A percentile compares a stretch with the other conserved stretches of the same genome.
These are phyloP conservation scores for Berberis vulgaris DNA, from an alignment of 164 flowering plant species.

Conservation along the genomic window DNA sequence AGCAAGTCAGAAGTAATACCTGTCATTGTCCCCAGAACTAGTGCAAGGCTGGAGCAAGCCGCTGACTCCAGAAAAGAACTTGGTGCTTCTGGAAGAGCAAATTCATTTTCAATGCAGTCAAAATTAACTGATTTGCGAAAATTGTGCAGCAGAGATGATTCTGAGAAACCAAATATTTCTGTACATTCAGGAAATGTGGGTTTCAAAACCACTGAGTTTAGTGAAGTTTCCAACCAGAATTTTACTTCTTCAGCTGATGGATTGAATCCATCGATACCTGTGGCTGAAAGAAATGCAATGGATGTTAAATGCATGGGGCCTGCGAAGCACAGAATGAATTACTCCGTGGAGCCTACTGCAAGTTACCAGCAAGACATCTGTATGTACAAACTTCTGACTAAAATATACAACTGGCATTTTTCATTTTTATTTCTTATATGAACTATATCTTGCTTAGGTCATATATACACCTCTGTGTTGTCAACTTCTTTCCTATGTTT, in stretches of 20 bases:
- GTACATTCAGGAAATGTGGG: constrained; percentile 28
- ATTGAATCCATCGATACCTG: constrained; percentile 19
- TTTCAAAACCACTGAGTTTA: constrained; percentile 29
- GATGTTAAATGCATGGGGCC: constrained; percentile 36
- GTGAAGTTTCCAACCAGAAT: constrained; percentile 33
- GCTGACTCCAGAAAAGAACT: constrained; percentile 64
- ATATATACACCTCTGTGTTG: too few species aligned
- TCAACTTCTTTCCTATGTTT: too few species aligned
- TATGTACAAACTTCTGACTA: constrained; percentile 19
- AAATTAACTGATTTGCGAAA: constrained; percentile 47
- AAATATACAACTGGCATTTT: not conserved
- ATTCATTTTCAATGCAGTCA: constrained; percentile 45
- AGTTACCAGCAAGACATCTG: constrained; percentile 37
- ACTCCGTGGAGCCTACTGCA: constrained; percentile 34
- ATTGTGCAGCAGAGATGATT: constrained; percentile 45
- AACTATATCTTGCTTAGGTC: too few species aligned
- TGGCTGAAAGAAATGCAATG: constrained; percentile 34
- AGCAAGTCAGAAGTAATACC: constrained; percentile 67
- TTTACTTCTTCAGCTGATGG: constrained; percentile 27
- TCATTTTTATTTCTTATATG: too few species aligned
- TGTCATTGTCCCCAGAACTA: constrained; percentile 69
- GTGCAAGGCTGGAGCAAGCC: constrained; percentile 39
- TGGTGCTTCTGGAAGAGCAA: constrained; percentile 35
- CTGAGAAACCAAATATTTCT: constrained; percentile 31
- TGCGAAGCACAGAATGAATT: constrained; percentile 29